Conservation (phyloP, 768 basidiomycete genomes). For the Collybia mongolica region DNA sequence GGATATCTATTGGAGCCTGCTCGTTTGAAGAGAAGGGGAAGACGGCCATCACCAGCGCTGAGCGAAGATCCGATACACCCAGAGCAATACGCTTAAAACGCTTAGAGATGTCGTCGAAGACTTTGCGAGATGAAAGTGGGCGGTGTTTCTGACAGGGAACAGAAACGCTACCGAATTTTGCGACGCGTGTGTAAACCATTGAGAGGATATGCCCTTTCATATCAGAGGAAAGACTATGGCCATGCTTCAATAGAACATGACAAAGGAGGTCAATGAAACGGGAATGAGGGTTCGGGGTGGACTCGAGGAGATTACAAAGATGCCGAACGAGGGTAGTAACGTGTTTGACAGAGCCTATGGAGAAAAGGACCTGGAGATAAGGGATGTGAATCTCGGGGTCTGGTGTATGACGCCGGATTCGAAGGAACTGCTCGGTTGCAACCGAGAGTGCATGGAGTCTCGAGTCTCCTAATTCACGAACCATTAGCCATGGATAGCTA, state of each 20-base stretch:
- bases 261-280: conserved; percentile 41
- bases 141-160: not conserved
- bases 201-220: conserved; percentile 33
- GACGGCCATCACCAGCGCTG: conserved; percentile 20
- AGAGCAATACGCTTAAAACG: not conserved
- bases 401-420: conserved; percentile 33
- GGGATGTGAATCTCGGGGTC: conserved; percentile 44
- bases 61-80: conserved; percentile 13
- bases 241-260: conserved; percentile 30
- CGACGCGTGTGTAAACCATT: conserved; percentile 32
- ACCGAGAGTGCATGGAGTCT: conserved; percentile 20
- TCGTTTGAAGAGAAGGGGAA: conserved; percentile 20
- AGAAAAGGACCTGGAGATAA: conserved; percentile 42
- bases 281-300: conserved; percentile 28
- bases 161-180: not conserved
- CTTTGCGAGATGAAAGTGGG: not conserved
- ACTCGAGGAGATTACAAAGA: conserved; percentile 35
- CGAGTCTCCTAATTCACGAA: conserved; percentile 13
- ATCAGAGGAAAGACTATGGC: conserved; percentile 18
- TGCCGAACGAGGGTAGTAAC: conserved; percentile 28
- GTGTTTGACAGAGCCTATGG: conserved; percentile 21
- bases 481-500: not conserved
- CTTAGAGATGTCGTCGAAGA: not conserved
- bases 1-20: conserved; percentile 6
- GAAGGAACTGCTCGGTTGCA: conserved; percentile 39